These are phyloP conservation scores for Citeromyces hawaiiensis DNA, from an alignment of 1,139 yeast genomes.

Conservation along the genomic window DNA sequence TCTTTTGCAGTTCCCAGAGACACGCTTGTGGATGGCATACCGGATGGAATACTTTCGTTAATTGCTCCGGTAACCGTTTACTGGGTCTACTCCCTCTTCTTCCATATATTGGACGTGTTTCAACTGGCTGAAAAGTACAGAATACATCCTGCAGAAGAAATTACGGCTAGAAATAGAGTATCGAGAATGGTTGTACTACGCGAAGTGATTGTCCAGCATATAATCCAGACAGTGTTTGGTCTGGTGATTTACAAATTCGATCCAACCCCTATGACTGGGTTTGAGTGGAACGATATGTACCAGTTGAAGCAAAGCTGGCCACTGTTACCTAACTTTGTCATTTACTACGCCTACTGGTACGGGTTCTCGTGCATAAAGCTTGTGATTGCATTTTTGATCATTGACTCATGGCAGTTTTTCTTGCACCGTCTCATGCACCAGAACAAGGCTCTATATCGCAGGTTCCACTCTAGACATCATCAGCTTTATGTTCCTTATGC, in stretches of 20 bases:
- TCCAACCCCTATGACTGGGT: conserved; percentile 55
- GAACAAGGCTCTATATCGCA: conserved; percentile 60
- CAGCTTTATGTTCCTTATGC: conserved; percentile 92
- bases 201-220: conserved; percentile 78
- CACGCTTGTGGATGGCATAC: conserved; percentile 38
- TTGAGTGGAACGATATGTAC: conserved; percentile 63
- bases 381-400: conserved; percentile 48
- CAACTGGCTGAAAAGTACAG: conserved; percentile 72
- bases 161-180: conserved; percentile 62
- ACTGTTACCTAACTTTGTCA: conserved; percentile 26
- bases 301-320: conserved; percentile 30
- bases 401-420: conserved; percentile 94
- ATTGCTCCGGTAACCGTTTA: conserved; percentile 68
- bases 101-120: conserved; percentile 61
- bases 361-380: conserved; percentile 48
- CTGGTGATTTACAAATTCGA: conserved; percentile 39
- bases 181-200: conserved; percentile 51
- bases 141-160: conserved; percentile 87
- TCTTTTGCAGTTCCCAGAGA: conserved; percentile 15
- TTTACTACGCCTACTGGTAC: conserved; percentile 41
- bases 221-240: conserved; percentile 70
- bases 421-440: conserved; percentile 82
- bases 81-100: conserved; percentile 66
- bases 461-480: conserved; percentile 91
- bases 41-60: conserved; percentile 66